Conservation (phyloP, 2,329 filamentous ascomycete genomes). For the Penicillium sp. region DNA sequence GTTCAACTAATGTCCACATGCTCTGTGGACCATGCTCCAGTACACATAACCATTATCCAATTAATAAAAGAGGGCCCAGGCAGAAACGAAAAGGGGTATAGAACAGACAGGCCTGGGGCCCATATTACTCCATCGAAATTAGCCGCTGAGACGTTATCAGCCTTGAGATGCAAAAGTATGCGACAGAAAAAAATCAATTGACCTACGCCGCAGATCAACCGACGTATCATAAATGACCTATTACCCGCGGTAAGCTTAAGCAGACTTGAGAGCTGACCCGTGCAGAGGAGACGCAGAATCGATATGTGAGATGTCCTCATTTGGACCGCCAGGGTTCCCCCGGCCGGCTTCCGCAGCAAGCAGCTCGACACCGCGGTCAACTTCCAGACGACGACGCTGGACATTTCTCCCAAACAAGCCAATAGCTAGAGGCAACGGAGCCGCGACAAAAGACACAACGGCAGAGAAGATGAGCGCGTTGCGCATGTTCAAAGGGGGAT, state of each 20-base stretch:
- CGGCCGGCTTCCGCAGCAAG: constrained; percentile 7
- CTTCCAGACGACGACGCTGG: constrained; percentile 38
- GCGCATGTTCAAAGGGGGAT: constrained; percentile 68
- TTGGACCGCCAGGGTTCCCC: neutral
- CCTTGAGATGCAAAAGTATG: neutral
- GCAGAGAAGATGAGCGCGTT: constrained; percentile 73
- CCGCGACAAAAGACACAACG: constrained; percentile 59
- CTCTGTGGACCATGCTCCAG: neutral
- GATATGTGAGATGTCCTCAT: constrained; percentile 2
- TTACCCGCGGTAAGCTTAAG: neutral
- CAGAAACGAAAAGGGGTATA: constrained; percentile 1
- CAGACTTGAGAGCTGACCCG: neutral
- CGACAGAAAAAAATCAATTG: neutral
- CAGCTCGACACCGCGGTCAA: constrained; percentile 33
- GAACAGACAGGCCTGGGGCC: neutral
- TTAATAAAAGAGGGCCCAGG: neutral
- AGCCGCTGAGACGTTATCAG: neutral
- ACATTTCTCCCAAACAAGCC: constrained; percentile 61
- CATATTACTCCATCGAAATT: neutral
- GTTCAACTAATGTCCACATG: neutral
- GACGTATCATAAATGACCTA: neutral
- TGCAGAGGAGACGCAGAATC: neutral
- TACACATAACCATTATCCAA: neutral
- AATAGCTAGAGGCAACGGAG: constrained; percentile 64
- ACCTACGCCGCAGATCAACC: neutral